Conservation (phyloP, 1,139 yeast genomes). For the Debaryomyces nepalensis region DNA sequence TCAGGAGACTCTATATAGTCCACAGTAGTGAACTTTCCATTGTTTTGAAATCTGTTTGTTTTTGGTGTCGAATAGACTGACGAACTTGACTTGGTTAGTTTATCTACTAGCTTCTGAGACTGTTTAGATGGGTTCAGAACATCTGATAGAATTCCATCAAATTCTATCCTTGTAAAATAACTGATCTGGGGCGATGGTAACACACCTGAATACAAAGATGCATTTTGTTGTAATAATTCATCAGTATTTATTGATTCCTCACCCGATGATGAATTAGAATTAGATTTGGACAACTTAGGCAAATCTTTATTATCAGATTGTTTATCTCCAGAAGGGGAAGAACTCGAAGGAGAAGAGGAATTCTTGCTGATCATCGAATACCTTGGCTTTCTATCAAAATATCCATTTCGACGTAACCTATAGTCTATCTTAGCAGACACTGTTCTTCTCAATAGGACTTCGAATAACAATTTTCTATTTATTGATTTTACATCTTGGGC, state of each 20-base stretch:
- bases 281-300: slow-evolving; percentile 12
- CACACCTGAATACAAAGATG: slow-evolving; percentile 37
- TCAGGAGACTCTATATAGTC: slow-evolving; percentile 4
- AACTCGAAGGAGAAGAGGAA: background rate
- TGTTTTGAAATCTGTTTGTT: background rate
- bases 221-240: slow-evolving; percentile 37
- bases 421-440: slow-evolving; percentile 49
- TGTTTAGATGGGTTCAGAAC: background rate
- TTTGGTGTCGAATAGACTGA: slow-evolving; percentile 5
- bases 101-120: background rate
- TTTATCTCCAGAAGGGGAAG: slow-evolving; percentile 2
- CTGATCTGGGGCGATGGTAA: slow-evolving; percentile 49
- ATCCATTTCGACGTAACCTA: slow-evolving; percentile 33
- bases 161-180: slow-evolving; percentile 17
- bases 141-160: background rate
- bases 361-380: too few species aligned
- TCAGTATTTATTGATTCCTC: slow-evolving; percentile 33
- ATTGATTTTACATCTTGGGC: slow-evolving; percentile 33
- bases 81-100: slow-evolving; percentile 1
- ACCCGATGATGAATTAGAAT: slow-evolving; percentile 9
- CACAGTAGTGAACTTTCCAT: background rate
- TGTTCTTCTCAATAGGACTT: slow-evolving; percentile 45
- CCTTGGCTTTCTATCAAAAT: slow-evolving; percentile 3
- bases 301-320: slow-evolving; percentile 5
- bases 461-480: slow-evolving; percentile 40